Conservation (phyloP, 2,329 filamentous ascomycete genomes). For the Fusarium buharicum region DNA sequence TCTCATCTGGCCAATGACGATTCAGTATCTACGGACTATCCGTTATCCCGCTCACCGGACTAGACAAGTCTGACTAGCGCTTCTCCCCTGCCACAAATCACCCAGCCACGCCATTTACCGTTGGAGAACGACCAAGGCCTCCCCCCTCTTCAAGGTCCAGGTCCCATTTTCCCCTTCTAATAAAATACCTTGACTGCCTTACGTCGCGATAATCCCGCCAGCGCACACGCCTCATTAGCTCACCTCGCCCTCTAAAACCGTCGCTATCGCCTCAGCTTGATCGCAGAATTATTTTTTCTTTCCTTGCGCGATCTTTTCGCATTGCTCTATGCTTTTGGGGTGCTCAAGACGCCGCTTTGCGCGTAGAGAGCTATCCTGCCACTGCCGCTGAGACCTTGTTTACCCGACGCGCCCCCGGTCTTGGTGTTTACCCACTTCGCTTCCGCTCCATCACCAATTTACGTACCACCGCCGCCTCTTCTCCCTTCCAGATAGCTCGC, state of each 20-base stretch:
- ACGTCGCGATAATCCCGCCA: slow-evolving; percentile 41
- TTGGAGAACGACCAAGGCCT: slow-evolving; percentile 45
- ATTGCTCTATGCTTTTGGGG: slow-evolving; percentile 48
- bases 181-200: slow-evolving; percentile 37
- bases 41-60: neutral
- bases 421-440: slow-evolving; percentile 48
- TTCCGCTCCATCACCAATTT: slow-evolving; percentile 31
- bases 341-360: slow-evolving; percentile 41
- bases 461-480: slow-evolving; percentile 20
- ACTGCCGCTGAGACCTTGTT: slow-evolving; percentile 48
- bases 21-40: neutral
- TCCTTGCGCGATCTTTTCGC: slow-evolving; percentile 38
- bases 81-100: slow-evolving; percentile 30
- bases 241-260: slow-evolving; percentile 37
- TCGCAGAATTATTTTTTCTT: slow-evolving; percentile 39
- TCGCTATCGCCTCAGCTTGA: slow-evolving; percentile 39
- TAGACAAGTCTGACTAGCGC: neutral
- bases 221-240: slow-evolving; percentile 40
- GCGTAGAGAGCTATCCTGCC: slow-evolving; percentile 49
- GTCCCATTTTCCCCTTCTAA: slow-evolving; percentile 46
- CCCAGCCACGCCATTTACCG: slow-evolving; percentile 56
- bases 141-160: slow-evolving; percentile 44
- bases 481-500: slow-evolving; percentile 27
- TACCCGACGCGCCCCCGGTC: slow-evolving; percentile 49
- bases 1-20: slow-evolving; percentile 5